These are phyloP conservation scores for Apiotrichum akiyoshidainum DNA, from an alignment of 1,284 basidiomycete species.

Conservation along the genomic window DNA sequence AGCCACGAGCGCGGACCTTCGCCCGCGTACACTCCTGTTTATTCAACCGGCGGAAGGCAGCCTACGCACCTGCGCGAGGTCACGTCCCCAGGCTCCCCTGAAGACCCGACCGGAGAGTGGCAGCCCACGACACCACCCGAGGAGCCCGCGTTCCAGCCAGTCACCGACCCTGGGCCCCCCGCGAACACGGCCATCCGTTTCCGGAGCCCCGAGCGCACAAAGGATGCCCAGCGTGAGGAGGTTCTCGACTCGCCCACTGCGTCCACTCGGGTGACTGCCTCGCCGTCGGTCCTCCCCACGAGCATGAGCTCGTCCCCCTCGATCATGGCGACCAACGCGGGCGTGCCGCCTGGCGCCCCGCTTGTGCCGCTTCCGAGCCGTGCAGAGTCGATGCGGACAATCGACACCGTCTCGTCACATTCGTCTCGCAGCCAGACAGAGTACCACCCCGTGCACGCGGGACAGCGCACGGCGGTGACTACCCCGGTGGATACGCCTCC, in stretches of 20 bases:
- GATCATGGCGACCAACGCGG: background rate
- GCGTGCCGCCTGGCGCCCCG: background rate
- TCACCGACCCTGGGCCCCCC: constrained; percentile 2
- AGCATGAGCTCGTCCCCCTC: background rate
- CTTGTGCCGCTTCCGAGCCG: background rate
- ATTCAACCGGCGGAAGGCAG: background rate
- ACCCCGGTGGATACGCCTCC: constrained; percentile 1
- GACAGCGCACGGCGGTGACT: background rate
- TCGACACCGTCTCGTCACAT: background rate
- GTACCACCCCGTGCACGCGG: constrained; percentile 14
- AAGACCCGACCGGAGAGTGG: background rate
- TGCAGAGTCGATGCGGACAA: constrained; percentile 5
- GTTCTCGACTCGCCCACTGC: background rate
- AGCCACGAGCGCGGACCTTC: constrained; percentile 42
- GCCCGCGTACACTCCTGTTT: constrained; percentile 44
- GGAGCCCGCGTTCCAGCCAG: background rate
- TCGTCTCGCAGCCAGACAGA: constrained; percentile 2
- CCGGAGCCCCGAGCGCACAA: background rate
- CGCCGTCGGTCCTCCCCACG: background rate
- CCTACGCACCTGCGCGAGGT: constrained; percentile 20
- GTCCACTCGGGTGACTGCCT: background rate
- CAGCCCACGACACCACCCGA: background rate
- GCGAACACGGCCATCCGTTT: background rate
- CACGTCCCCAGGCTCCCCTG: constrained; percentile 4
- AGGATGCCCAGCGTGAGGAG: background rate